Conservation (phyloP, 2,329 filamentous ascomycete genomes). For the Didymella lethalis region DNA sequence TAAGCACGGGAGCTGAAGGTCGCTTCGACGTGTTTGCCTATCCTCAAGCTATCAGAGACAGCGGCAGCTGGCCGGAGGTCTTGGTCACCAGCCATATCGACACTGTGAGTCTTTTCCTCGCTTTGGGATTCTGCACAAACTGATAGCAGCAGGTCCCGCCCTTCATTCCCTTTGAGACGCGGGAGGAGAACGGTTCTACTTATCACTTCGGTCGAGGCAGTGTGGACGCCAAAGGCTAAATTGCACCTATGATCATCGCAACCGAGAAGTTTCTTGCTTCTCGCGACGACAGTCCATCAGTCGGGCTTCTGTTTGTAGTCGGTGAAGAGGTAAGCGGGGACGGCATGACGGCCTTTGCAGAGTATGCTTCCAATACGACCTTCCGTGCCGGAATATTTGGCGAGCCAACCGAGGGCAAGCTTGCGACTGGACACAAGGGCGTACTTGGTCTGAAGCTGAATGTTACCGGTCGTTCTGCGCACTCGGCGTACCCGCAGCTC, state of each 20-base stretch:
- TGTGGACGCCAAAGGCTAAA: conserved; percentile 64
- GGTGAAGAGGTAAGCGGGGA: conserved; percentile 82
- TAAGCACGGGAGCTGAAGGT: conserved; percentile 48
- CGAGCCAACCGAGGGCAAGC: conserved; percentile 86
- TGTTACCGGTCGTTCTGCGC: conserved; percentile 76
- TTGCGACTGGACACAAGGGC: conserved; percentile 91
- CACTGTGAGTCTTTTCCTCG: conserved; percentile 50
- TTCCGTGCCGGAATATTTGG: conserved; percentile 83
- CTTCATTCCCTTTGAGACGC: conserved; percentile 69
- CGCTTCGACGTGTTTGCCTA: conserved; percentile 81
- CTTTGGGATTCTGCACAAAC: too few relatives aligned
- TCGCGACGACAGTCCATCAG: conserved; percentile 49
- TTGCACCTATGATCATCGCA: conserved; percentile 77
- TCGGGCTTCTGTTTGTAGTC: conserved; percentile 67
- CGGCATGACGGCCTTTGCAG: conserved; percentile 70
- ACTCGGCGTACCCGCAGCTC: conserved; percentile 90
- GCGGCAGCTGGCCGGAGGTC: conserved; percentile 59
- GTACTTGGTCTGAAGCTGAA: conserved; percentile 70
- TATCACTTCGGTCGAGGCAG: conserved; percentile 69
- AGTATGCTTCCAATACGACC: conserved; percentile 43
- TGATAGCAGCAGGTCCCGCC: conserved; percentile 56
- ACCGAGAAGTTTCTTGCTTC: conserved; percentile 61
- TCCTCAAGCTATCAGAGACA: conserved; percentile 44
- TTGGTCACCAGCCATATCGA: conserved; percentile 85
- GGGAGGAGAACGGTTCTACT: conserved; percentile 60